Base-by-base conservation (phyloP, 129 eudicot genomes). In the Arctium minus region DNA sequence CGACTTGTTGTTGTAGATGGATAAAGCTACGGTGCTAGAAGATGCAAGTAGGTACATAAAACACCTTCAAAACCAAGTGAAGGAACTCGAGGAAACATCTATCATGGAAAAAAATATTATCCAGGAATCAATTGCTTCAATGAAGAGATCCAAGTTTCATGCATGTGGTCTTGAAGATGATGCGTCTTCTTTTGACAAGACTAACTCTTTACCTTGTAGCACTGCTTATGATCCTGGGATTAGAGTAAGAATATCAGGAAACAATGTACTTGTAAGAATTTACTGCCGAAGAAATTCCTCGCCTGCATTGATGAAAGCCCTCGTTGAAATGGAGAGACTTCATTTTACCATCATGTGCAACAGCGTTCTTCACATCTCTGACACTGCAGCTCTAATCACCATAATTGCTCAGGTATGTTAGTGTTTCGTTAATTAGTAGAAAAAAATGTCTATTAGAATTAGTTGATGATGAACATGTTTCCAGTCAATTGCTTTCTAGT, bases 51-150 rank as follows among this genome's bases (percentile, higher is more conserved):
- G 67, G 27, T 79, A 79, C 69, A 84, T 84, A 7, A 74, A 38
- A 73, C 53, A 78, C 29, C 87, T 84, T 79, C 79, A 84, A 84
- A 79, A 33, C 69, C 79, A 74, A 33, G 87, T 84, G 40, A 84
- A 84, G 80, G 80, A 84, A 78, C 87, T 84, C 9, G 79, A 84
- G 74, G 75, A 79, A 79, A 37, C 75, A 62, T 73, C 83, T 13
- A 8, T 73, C 32, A 64, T 10, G 2, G 42, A 6, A 33, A 76
- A 68, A 82, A 35, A 69, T 38, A 22, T 48, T 22, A 13, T 27
- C 32, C 67, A 27, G 1, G 77, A 83, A 36, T 71, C 86, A 53
- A 22, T 22, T 22, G 27, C 27, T 22, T 22, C 27, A 22, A 22
- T 22, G 27, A 84, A 30, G 74, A 79, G 78, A 77, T 83, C 78